These are phyloP conservation scores for Piper longum DNA, from an alignment of 164 flowering plant species.

Conservation along the genomic window DNA sequence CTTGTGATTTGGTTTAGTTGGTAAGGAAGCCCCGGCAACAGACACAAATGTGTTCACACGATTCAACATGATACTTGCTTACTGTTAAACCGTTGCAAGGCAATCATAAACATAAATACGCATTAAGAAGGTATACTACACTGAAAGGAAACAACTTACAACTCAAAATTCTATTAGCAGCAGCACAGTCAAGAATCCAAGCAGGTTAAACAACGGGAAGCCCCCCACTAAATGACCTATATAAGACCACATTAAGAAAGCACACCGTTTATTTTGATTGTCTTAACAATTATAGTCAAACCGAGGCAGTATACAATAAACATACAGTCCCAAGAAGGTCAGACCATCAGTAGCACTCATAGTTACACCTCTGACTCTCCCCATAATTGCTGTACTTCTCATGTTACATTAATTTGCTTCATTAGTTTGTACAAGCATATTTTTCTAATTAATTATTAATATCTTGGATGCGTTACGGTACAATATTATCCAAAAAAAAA, in stretches of 20 bases:
- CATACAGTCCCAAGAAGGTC: too few species aligned
- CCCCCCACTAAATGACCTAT: constrained; percentile 8
- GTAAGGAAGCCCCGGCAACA: constrained; percentile 66
- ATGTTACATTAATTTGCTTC: too few species aligned
- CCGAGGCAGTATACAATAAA: too few species aligned
- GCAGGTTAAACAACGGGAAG: constrained; percentile 86
- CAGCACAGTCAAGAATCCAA: constrained; percentile 75
- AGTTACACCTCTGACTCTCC: too few species aligned
- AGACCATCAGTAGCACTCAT: too few species aligned
- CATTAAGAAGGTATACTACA: background rate
- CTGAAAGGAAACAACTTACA: constrained; percentile 33
- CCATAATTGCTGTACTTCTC: too few species aligned
- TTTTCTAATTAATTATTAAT: too few species aligned
- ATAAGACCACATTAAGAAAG: constrained; percentile 52
- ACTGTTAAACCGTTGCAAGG: background rate
- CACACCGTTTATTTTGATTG: too few species aligned
- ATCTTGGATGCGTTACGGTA: too few species aligned
- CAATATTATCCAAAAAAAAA: too few species aligned
- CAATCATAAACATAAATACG: background rate
- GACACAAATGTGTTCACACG: background rate
- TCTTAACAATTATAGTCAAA: too few species aligned
- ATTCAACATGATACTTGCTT: background rate
- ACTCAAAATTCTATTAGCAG: constrained; percentile 62
- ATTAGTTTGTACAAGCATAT: too few species aligned
- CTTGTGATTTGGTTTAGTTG: constrained; percentile 69